Evolutionary conservation across 164 flowering plant species (phyloP).

Genomic region (Platanus orientalis): DNA sequence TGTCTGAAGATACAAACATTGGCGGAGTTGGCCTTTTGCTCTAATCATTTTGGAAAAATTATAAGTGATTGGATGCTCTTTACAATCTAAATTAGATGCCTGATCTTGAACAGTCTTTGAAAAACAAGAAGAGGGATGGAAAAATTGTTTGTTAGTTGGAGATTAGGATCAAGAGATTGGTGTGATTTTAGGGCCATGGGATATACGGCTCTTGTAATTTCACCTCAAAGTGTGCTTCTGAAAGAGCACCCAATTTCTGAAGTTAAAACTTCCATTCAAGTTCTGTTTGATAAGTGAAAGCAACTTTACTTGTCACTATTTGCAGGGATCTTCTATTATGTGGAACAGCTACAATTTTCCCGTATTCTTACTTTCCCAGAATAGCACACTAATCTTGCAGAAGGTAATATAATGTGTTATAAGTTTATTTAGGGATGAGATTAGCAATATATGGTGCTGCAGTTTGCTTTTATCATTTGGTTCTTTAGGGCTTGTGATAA

Average conservation of each 20-base stretch:
- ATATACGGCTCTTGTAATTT: background rate
- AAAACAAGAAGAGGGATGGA: background rate
- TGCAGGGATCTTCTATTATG: conserved; percentile 92
- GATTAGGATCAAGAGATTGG: background rate
- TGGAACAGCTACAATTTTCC: conserved; percentile 79
- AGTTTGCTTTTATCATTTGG: background rate
- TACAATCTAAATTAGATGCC: background rate
- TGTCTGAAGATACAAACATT: too few relatives aligned
- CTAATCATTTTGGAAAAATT: too few relatives aligned
- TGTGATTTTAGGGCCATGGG: background rate
- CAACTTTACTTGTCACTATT: conserved; percentile 1
- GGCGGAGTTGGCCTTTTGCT: too few relatives aligned
- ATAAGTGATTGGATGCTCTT: background rate
- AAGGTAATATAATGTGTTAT: conserved; percentile 41
- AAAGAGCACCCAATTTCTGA: conserved; percentile 4
- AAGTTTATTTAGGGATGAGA: background rate
- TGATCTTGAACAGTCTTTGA: background rate
- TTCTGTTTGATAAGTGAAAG: background rate
- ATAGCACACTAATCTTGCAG: conserved; percentile 41
- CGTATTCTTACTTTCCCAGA: conserved; percentile 63
- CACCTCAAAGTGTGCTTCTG: background rate
- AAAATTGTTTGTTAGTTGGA: background rate
- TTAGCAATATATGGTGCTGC: background rate
- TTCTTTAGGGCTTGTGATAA: background rate
- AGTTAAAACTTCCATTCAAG: background rate